Percentiles rank a stretch among this genome's conserved stretches.
Evolutionary conservation across 2,329 filamentous ascomycete species (phyloP).

Genomic region (Trichoderma koningii): DNA sequence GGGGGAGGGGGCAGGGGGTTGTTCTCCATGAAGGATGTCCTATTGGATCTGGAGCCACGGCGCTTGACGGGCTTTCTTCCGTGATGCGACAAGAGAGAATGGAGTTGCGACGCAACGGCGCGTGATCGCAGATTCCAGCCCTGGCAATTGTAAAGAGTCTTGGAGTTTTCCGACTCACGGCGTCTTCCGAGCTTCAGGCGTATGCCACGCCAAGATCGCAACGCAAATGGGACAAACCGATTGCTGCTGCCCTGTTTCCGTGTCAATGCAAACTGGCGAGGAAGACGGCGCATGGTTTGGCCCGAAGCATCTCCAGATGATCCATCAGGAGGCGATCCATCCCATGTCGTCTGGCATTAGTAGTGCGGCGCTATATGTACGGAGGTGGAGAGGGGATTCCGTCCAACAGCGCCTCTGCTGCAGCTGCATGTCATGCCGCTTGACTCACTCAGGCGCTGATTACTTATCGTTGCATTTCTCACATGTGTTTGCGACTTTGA

Average conservation of each 20-base stretch:
- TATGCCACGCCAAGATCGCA: background rate
- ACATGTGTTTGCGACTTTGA: background rate
- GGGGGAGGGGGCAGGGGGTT: background rate
- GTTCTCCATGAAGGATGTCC: slow-evolving; percentile 4
- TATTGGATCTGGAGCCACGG: background rate
- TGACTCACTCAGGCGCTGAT: slow-evolving; percentile 17
- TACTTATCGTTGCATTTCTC: background rate
- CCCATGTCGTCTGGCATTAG: background rate
- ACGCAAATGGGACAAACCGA: background rate
- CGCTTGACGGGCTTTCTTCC: slow-evolving; percentile 19
- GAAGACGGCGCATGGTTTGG: slow-evolving; percentile 2
- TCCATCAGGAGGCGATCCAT: background rate
- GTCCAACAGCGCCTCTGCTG: slow-evolving; percentile 3
- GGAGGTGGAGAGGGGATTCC: slow-evolving; percentile 16
- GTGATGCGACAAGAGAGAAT: background rate
- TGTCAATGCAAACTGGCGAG: background rate
- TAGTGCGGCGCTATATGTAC: slow-evolving; percentile 23
- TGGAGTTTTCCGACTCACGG: background rate
- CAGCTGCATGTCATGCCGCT: slow-evolving; percentile 22
- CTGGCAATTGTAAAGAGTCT: too few relatives aligned
- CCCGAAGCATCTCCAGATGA: background rate
- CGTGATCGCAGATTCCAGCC: background rate
- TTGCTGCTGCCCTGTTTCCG: background rate
- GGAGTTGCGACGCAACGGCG: background rate
- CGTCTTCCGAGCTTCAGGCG: background rate